Percentiles rank a stretch among this genome's conserved stretches.
These are phyloP conservation scores for Argentina anserina DNA, from an alignment of 306 rosid species.

Conservation along the genomic window DNA sequence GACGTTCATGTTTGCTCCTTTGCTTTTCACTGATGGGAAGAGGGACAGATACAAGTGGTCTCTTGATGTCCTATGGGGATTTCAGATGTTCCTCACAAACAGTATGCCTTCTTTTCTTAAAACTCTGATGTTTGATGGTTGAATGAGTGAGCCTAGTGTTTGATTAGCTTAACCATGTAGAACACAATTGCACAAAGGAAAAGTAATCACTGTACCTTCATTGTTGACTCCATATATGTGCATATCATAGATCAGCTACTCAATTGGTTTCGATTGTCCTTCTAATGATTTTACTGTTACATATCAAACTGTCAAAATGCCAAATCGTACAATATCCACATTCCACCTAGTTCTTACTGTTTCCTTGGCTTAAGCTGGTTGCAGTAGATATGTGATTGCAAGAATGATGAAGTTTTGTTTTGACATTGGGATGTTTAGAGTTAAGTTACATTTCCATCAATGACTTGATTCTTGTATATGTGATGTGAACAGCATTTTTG, in stretches of 20 bases:
- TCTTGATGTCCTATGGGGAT: slow-evolving; percentile 68
- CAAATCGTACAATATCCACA: background rate
- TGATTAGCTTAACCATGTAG: slow-evolving; percentile 3
- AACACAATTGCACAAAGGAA: slow-evolving; percentile 8
- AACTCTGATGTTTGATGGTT: background rate
- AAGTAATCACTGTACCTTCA: background rate
- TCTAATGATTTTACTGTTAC: background rate
- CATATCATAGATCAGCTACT: background rate
- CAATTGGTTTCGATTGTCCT: background rate
- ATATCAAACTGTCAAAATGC: background rate
- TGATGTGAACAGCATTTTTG: slow-evolving; percentile 62
- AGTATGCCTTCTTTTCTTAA: slow-evolving; percentile 41
- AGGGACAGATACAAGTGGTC: slow-evolving; percentile 69
- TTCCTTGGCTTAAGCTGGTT: background rate
- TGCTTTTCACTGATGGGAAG: slow-evolving; percentile 67
- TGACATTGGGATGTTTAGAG: background rate
- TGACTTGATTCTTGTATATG: background rate
- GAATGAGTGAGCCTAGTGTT: background rate
- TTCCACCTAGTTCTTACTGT: background rate
- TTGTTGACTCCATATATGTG: background rate
- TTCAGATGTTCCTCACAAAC: slow-evolving; percentile 94
- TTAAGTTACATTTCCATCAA: background rate
- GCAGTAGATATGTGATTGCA: background rate
- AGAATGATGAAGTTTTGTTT: background rate
- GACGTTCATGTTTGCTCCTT: slow-evolving; percentile 92